Evolutionary conservation across 108 stramenopile genomes (phyloP).

Genomic region (Cyclotella distinguenda): DNA sequence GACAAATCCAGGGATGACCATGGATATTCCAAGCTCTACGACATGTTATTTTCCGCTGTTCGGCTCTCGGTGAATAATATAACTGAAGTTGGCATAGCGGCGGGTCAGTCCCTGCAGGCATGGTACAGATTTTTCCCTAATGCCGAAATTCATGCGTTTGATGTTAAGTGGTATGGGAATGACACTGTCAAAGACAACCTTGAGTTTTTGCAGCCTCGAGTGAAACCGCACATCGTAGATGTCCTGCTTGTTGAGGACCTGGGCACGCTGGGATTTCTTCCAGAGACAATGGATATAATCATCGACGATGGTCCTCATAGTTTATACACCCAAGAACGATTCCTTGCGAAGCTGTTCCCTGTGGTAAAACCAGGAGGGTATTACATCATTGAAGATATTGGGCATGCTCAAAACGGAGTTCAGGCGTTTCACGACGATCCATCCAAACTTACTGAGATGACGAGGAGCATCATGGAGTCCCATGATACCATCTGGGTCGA

Average conservation of each 20-base stretch:
- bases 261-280: constrained; percentile 11
- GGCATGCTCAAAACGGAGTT: constrained; percentile 8
- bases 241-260: constrained; percentile 7
- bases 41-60: constrained; percentile 24
- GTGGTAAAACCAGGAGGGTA: constrained; percentile 25
- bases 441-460: background rate
- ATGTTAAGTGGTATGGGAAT: constrained; percentile 5
- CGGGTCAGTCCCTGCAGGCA: constrained; percentile 27
- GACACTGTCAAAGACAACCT: constrained; percentile 11
- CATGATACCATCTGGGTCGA: constrained; percentile 31
- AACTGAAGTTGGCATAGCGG: constrained; percentile 23
- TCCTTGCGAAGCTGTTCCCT: constrained; percentile 22
- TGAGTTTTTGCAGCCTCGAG: constrained; percentile 3
- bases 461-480: constrained; percentile 6
- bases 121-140: constrained; percentile 34
- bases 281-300: constrained; percentile 24
- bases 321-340: constrained; percentile 9
- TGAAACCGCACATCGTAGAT: constrained; percentile 13
- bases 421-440: constrained; percentile 18
- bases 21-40: constrained; percentile 26
- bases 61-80: constrained; percentile 22
- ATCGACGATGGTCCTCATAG: constrained; percentile 34
- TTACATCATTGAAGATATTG: constrained; percentile 34
- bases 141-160: constrained; percentile 35
- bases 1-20: constrained; percentile 42